Base-by-base conservation (phyloP, 345 rosid species). In the Salix suchowensis region DNA sequence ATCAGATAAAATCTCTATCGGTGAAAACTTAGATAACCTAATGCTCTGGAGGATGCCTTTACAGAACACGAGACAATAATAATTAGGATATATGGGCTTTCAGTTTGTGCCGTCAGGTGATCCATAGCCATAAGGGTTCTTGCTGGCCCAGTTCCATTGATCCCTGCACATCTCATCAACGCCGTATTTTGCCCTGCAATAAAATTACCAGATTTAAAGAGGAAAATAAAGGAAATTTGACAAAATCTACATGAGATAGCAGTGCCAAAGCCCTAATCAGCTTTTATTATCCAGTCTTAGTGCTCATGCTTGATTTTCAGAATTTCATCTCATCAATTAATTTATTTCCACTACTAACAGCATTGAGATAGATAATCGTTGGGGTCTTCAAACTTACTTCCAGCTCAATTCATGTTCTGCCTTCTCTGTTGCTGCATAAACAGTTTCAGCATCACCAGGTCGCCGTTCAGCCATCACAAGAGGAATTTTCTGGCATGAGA, bases 71-170 rank as follows among this genome's bases (percentile, higher is more conserved):
- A n/a, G 36, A 55, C 24, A 30, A 18, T 15, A 54, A 30, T 18
- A 24, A 24, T 24, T 0, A 2, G n/a, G 19, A n/a, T 32, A 12
- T 50, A 15, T 50, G 0, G 65, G 15, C 19, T 26, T 60, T 84
- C 78, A 81, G 34, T 78, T 69, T 12, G 82, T 75, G 48, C 66
- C 40, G 50, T 83, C 81, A 13, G 91, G 70, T 42, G 97, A 83
- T 72, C 70, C 97, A 60, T 93, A 92, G 74, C 99, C 99, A 54
- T 91, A 89, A 8, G 98, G 98, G 77, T 96, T 92, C 81, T 96
- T 90, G 87, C 93, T 88, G 0, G 98, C 96, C 97, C 99, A 93
- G 79, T 91, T 91, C 98, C 98, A 93, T 55, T 88, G 91, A 82
- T 93, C 99, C 74, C 92, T 85, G 77, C 99, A 96, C 99, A 96